phyloP scores from a whole-genome alignment of 805 yeast genomes.

The Ogataea philodendri region DNA sequence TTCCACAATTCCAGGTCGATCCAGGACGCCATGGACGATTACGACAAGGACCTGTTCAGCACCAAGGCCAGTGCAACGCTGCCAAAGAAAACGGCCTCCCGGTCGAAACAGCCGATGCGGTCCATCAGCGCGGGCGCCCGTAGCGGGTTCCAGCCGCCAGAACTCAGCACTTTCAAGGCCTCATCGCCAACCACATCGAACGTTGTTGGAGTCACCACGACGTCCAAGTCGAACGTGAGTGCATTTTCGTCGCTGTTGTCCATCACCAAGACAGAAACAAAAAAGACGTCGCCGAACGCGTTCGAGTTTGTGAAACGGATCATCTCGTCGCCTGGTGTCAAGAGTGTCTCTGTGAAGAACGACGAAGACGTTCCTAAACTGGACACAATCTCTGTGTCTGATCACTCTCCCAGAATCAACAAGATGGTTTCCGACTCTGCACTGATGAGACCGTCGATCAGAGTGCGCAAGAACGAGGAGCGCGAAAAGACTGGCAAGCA shows the following conservation, averaged over 20 bases:
- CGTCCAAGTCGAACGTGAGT: slow-evolving; percentile 37
- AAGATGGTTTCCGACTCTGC: too few relatives aligned
- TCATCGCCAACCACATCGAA: slow-evolving; percentile 35
- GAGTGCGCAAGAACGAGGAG: too few relatives aligned
- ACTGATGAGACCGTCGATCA: too few relatives aligned
- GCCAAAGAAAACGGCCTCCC: slow-evolving; percentile 3
- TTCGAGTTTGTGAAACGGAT: slow-evolving; percentile 33
- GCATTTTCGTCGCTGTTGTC: slow-evolving; percentile 40
- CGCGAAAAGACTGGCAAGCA: slow-evolving; percentile 11
- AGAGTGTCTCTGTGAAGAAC: slow-evolving; percentile 11
- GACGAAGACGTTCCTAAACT: slow-evolving; percentile 23
- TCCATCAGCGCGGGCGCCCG: slow-evolving; percentile 10
- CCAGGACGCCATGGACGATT: slow-evolving; percentile 60
- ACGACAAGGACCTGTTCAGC: slow-evolving; percentile 59
- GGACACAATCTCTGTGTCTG: slow-evolving; percentile 14
- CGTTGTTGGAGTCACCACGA: slow-evolving; percentile 36
- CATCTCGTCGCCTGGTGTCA: slow-evolving; percentile 29
- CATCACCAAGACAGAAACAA: slow-evolving; percentile 29
- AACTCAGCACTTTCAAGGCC: slow-evolving; percentile 23
- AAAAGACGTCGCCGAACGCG: slow-evolving; percentile 25
- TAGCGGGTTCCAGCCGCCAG: slow-evolving; percentile 25
- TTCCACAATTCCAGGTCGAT: slow-evolving; percentile 39
- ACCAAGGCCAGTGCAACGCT: background rate
- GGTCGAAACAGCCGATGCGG: slow-evolving; percentile 4
- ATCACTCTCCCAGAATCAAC: slow-evolving; percentile 2